Percentiles rank a stretch among this genome's conserved stretches.
Conservation (phyloP, 2,329 filamentous ascomycete species). For the Botrytis cinerea region DNA sequence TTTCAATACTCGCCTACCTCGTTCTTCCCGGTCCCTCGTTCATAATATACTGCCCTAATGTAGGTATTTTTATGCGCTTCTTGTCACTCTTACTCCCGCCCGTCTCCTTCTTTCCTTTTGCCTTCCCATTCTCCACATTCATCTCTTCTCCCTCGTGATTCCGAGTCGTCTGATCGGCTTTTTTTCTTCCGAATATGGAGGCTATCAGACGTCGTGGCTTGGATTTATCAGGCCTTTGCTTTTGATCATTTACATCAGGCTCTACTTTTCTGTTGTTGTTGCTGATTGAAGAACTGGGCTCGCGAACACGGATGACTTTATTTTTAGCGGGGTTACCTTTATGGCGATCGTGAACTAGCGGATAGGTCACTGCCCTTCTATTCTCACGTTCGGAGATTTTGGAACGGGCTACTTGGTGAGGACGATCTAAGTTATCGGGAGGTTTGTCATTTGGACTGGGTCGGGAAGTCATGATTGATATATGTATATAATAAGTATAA, state of each 20-base stretch:
- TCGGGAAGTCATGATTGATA: background rate
- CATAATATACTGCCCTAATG: too few relatives aligned
- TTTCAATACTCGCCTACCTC: background rate
- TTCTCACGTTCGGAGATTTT: too few relatives aligned
- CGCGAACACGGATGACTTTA: background rate
- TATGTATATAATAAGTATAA: background rate
- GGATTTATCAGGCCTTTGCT: background rate
- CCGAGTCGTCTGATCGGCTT: too few relatives aligned
- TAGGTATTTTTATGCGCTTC: too few relatives aligned
- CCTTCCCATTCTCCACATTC: background rate
- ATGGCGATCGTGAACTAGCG: rapidly evolving
- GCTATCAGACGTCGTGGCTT: too few relatives aligned
- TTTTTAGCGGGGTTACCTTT: background rate
- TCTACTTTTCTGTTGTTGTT: background rate
- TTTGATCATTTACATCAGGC: background rate
- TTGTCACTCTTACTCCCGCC: too few relatives aligned
- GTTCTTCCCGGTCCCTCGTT: too few relatives aligned
- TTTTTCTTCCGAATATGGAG: too few relatives aligned
- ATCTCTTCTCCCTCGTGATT: too few relatives aligned
- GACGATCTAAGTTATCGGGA: background rate
- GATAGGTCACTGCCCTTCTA: too few relatives aligned
- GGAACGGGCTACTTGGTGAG: background rate
- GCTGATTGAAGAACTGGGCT: background rate
- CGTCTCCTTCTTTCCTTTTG: background rate
- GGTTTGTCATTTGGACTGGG: rapidly evolving